phyloP scores from a whole-genome alignment of 805 yeast genomes.

The Barnettozyma salicaria region DNA sequence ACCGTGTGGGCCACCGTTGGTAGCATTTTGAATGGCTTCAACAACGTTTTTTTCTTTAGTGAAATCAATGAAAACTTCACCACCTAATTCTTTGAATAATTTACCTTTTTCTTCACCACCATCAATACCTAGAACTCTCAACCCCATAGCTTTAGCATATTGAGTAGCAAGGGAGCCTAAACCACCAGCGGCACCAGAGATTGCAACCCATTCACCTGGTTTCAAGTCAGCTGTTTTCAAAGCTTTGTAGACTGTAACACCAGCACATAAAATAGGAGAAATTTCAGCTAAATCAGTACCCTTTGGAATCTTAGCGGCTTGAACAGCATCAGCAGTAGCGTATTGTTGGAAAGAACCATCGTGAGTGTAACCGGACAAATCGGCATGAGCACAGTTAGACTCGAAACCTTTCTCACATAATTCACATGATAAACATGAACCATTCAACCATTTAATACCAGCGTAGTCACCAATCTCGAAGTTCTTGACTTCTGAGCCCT shows the following conservation, averaged over 20 bases:
- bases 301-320: slow-evolving; percentile 74
- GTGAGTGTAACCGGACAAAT: slow-evolving; percentile 79
- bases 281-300: slow-evolving; percentile 69
- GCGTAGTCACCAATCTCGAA: slow-evolving; percentile 77
- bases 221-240: slow-evolving; percentile 66
- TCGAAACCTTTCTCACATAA: slow-evolving; percentile 62
- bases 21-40: slow-evolving; percentile 47
- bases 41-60: slow-evolving; percentile 48
- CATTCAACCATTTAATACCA: slow-evolving; percentile 80
- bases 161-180: slow-evolving; percentile 70
- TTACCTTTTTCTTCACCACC: slow-evolving; percentile 60
- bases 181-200: slow-evolving; percentile 79
- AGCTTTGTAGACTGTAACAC: slow-evolving; percentile 88
- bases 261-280: slow-evolving; percentile 86
- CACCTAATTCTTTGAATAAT: slow-evolving; percentile 54
- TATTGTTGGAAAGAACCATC: slow-evolving; percentile 92
- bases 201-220: slow-evolving; percentile 72
- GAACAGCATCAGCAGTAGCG: slow-evolving; percentile 82
- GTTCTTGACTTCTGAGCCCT: slow-evolving; percentile 61
- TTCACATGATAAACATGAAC: slow-evolving; percentile 74
- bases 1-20: slow-evolving; percentile 74
- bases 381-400: slow-evolving; percentile 65
- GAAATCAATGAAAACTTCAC: slow-evolving; percentile 59
- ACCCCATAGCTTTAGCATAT: slow-evolving; percentile 74
- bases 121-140: slow-evolving; percentile 64